Evolutionary conservation across 768 basidiomycete species (phyloP).

Genomic region (Panus rudis): DNA sequence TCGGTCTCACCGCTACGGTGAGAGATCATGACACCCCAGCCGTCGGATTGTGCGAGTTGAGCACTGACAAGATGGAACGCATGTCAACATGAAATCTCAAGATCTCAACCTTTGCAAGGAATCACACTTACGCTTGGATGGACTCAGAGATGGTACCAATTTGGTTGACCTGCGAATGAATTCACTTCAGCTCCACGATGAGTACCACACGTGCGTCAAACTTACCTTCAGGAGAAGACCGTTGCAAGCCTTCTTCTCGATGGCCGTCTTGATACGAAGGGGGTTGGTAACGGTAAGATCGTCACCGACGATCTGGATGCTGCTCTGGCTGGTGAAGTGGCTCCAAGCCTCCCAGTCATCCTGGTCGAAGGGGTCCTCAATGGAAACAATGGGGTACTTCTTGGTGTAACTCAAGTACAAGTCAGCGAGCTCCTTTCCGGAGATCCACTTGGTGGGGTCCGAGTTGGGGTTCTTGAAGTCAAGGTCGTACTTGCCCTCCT

Average conservation of each 20-base stretch:
- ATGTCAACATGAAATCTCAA: neutral
- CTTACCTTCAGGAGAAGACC: slow-evolving; percentile 90
- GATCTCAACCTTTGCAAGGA: too few species aligned
- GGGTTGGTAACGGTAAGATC: slow-evolving; percentile 99
- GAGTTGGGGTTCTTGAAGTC: slow-evolving; percentile 99
- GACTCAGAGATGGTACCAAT: slow-evolving; percentile 99
- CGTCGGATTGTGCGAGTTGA: slow-evolving; percentile 90
- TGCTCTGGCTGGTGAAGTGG: slow-evolving; percentile 74
- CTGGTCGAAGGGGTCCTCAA: slow-evolving; percentile 99
- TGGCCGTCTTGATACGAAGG: slow-evolving; percentile 93
- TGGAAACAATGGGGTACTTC: slow-evolving; percentile 93
- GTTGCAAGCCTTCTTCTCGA: slow-evolving; percentile 99
- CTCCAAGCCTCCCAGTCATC: slow-evolving; percentile 99
- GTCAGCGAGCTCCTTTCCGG: slow-evolving; percentile 87
- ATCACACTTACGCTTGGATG: slow-evolving; percentile 84
- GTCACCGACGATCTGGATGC: slow-evolving; percentile 90
- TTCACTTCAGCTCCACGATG: slow-evolving; percentile 4
- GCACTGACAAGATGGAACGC: slow-evolving; percentile 45
- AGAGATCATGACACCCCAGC: slow-evolving; percentile 99
- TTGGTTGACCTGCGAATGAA: slow-evolving; percentile 68
- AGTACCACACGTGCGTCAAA: neutral
- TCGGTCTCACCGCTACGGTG: slow-evolving; percentile 99
- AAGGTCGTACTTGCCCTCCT: slow-evolving; percentile 98
- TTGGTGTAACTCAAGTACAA: slow-evolving; percentile 80
- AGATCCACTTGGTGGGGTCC: slow-evolving; percentile 93